phyloP scores from a whole-genome alignment of 176 grass and related monocot genomes.

The Otatea glauca region DNA sequence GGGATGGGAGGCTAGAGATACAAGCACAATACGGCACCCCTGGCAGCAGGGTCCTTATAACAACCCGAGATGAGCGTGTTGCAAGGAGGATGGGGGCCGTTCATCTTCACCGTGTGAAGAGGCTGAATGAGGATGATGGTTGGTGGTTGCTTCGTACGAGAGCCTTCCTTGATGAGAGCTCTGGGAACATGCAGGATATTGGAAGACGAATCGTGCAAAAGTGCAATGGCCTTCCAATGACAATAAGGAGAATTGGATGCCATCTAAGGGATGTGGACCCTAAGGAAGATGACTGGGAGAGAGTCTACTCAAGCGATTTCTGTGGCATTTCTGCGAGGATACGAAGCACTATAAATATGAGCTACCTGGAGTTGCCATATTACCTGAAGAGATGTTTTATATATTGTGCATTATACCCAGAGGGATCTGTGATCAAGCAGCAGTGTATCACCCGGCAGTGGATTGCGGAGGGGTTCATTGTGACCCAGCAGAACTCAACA shows the following conservation, averaged over 20 bases:
- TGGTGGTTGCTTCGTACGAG: constrained; percentile 57
- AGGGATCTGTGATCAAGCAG: constrained; percentile 45
- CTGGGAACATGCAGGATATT: constrained; percentile 48
- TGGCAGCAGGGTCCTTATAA: constrained; percentile 61
- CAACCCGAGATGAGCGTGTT: constrained; percentile 48
- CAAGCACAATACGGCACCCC: constrained; percentile 34
- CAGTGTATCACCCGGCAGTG: constrained; percentile 52
- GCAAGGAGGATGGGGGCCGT: constrained; percentile 37
- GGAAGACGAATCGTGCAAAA: constrained; percentile 60
- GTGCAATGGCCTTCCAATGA: constrained; percentile 64
- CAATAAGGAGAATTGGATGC: constrained; percentile 59
- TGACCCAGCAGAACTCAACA: neutral
- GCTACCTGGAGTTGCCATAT: constrained; percentile 59
- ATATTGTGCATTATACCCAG: constrained; percentile 60
- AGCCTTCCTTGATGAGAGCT: constrained; percentile 26
- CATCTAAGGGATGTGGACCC: constrained; percentile 46
- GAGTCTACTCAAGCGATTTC: constrained; percentile 40
- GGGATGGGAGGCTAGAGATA: constrained; percentile 42
- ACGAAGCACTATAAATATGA: constrained; percentile 45
- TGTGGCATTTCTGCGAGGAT: constrained; percentile 45
- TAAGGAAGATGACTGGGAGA: constrained; percentile 48
- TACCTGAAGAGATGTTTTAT: constrained; percentile 66
- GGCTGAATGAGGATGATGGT: constrained; percentile 50
- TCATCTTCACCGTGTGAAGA: constrained; percentile 47
- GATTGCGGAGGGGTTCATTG: constrained; percentile 59